A percentile compares a stretch with the other conserved stretches of the same genome.
Evolutionary conservation across 352 stramenopile genomes (phyloP).

Genomic region (Phytophthora cactorum): DNA sequence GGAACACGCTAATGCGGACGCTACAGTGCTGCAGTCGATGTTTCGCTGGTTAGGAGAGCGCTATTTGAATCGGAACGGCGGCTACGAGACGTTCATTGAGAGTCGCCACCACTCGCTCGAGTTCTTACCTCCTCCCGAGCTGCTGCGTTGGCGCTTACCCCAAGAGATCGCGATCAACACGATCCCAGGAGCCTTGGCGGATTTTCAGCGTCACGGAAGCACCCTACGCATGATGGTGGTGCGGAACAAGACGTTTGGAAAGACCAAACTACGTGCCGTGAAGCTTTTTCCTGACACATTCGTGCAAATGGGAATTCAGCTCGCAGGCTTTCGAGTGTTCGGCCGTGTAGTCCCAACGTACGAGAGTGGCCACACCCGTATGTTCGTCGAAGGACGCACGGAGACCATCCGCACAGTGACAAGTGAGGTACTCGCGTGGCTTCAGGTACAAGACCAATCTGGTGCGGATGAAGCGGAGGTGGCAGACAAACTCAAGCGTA

Average conservation of each 20-base stretch:
- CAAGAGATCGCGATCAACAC: constrained; percentile 24
- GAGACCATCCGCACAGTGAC: constrained; percentile 87
- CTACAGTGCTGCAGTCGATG: constrained; percentile 83
- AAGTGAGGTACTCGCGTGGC: constrained; percentile 79
- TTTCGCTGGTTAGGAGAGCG: constrained; percentile 67
- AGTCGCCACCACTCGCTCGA: constrained; percentile 56
- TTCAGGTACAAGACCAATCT: constrained; percentile 52
- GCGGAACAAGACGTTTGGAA: constrained; percentile 85
- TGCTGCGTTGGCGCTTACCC: constrained; percentile 64
- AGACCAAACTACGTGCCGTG: constrained; percentile 75
- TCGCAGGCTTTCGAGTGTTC: constrained; percentile 91
- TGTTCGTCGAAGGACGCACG: constrained; percentile 94
- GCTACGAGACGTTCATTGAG: constrained; percentile 73
- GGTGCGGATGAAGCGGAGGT: constrained; percentile 47
- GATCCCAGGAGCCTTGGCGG: constrained; percentile 59
- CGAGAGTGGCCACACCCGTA: constrained; percentile 93
- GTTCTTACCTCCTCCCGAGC: constrained; percentile 64
- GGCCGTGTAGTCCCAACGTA: constrained; percentile 92
- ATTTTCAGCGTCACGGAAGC: constrained; percentile 74
- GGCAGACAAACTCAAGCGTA: constrained; percentile 69
- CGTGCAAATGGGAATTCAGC: constrained; percentile 94
- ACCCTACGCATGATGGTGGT: constrained; percentile 84
- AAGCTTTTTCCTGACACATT: constrained; percentile 93
- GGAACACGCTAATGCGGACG: constrained; percentile 96
- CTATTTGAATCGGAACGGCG: constrained; percentile 64